Base-by-base conservation (phyloP, 306 rosid species). In the Carpinus viminea region DNA sequence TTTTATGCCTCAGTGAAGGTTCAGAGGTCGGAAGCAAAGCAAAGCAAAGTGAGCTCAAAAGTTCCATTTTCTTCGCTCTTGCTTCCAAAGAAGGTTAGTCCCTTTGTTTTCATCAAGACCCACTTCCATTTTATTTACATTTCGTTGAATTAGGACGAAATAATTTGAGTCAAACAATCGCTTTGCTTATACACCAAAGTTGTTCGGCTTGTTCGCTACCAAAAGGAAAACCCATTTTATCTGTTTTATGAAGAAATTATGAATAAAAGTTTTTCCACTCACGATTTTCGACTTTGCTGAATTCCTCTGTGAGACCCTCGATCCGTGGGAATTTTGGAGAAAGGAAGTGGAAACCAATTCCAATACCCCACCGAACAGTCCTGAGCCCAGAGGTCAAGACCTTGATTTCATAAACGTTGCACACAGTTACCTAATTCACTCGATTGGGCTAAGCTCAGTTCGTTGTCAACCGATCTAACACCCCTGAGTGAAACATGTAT, bases 371-470 rank as follows among this genome's bases (percentile, higher is more conserved):
- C 34, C 34, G 34, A 31, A 31, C 34, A 31, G 34, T 31, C 34
- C 34, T 31, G 34, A 31, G 34, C 34, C 34, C 34, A 31, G 34
- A 31, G 34, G 3, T 31, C 34, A 31, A 31, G 34, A 31, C 34
- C 34, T 31, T 31, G 34, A 31, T 31, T 31, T 31, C 74, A 85
- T 94, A 7, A 91, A 87, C 46, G 88, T 92, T 18, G 86, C 84
- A 4, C 93, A 83, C 69, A n/a, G 43, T 5, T 5, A 38, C 43
- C 61, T 94, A 5, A 90, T 91, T 73, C 91, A 94, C 77, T 89
- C 93, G 91, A 92, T 20, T 94, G 98, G 97, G 70, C 80, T 12
- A 87, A 90, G 64, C 92, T 94, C 43, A 73, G 80, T 9, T 83
- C 85, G 7, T 55, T 94, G 12, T 81, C 90, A 18, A 28, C 31